Evolutionary conservation across 2,329 filamentous ascomycete species (phyloP), one percentile per base, ranked within the genome.

Genomic region (Thermochaetoides dissita): DNA sequence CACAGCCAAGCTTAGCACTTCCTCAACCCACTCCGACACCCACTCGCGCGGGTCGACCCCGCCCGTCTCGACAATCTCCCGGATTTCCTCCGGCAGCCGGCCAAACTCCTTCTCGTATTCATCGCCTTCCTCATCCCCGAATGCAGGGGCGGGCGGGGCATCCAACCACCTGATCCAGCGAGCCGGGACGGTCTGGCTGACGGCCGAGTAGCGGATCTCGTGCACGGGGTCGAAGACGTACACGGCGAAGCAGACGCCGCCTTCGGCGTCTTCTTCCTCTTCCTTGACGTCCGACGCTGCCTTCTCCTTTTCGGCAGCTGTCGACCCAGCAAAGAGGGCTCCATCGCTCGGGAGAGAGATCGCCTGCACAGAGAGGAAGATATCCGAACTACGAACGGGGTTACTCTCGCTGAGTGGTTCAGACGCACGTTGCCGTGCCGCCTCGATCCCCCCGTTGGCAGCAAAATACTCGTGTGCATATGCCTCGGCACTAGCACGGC

Each of bases 21-120:
- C 89, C 64, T 96, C 89, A 37, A 98, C 74, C 91, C 91, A 98
- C 62, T 96, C 91, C 3, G 88, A 83, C 33, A 94, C 84, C 91
- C 91, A 98, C 61, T 98, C 91, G 44, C 91, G 73, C 0, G 91
- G 91, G 57, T 98, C 91, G 2, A 96, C 85, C 37, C 74, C 76
- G 7, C 76, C 77, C 36, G 65, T 64, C 54, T 78, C 76, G 34
- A 98, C 76, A 49, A 96, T 94, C 51, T 89, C 84, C 17, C 75
- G 72, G 53, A 98, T 95, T 56, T 88, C 86, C 29, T 85, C 81
- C 0, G 91, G 89, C 31, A 88, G 62, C n/a, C 55, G 54, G 8
- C 55, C 53, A 10, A 56, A 50, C 12, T 55, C 55, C 5, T 40
- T 31, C 61, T 47, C 41, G 33, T 42, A 59, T 37, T 66, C 62